These are phyloP conservation scores for Ustilago bromivora DNA, from an alignment of 1,284 basidiomycete genomes.

Conservation along the genomic window DNA sequence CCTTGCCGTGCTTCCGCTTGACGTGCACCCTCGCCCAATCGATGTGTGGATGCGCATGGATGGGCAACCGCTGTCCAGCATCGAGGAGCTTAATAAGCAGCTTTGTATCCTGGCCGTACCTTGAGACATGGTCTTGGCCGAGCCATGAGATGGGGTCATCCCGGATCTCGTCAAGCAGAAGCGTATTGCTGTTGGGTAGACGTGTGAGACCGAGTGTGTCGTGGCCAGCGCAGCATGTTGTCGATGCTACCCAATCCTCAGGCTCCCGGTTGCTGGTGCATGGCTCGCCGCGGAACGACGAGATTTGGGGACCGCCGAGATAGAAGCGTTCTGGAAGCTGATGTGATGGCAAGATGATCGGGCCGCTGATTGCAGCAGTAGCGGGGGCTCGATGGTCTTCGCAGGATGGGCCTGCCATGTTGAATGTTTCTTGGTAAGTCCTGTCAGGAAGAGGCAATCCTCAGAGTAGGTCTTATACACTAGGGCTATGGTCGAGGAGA, in stretches of 20 bases:
- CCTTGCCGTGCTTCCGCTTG: conserved; percentile 37
- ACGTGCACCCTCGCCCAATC: conserved; percentile 32
- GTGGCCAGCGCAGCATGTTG: conserved; percentile 40
- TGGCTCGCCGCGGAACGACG: conserved; percentile 28
- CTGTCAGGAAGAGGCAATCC: neutral
- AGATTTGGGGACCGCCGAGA: conserved; percentile 34
- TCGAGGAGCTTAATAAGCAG: conserved; percentile 43
- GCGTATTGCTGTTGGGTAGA: conserved; percentile 19
- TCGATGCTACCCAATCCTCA: conserved; percentile 43
- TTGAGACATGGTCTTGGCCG: conserved; percentile 19
- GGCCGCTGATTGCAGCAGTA: conserved; percentile 10
- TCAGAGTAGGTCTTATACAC: too few species aligned
- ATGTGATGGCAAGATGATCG: conserved; percentile 31
- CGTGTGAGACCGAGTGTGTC: conserved; percentile 38
- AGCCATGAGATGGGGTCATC: conserved; percentile 25
- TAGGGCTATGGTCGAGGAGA: neutral
- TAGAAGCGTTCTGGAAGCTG: conserved; percentile 46
- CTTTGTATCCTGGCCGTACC: conserved; percentile 39
- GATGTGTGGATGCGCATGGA: conserved; percentile 40
- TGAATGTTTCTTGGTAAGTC: neutral
- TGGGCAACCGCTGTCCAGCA: conserved; percentile 36
- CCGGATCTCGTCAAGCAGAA: conserved; percentile 33
- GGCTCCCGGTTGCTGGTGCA: conserved; percentile 25
- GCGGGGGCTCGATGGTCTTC: neutral
- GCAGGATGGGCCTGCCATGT: conserved; percentile 20